Base-by-base conservation (phyloP, 1,284 basidiomycete species). In the Athelia psychrophila region DNA sequence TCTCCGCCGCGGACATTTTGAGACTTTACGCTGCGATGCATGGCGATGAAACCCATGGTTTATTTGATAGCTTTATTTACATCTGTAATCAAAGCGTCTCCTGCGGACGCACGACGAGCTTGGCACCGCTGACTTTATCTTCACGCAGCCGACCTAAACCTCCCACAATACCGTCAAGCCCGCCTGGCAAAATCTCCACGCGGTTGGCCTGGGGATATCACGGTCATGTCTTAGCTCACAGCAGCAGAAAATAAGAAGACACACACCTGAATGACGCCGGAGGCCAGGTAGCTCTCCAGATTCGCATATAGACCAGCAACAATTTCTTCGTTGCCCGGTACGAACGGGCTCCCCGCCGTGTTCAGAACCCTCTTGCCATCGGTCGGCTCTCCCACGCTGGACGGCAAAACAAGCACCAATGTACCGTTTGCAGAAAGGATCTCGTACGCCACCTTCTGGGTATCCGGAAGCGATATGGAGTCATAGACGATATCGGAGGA, bases 81-180 rank as follows among this genome's bases (percentile, higher is more conserved):
- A n/a, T n/a, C n/a, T n/a, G n/a, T n/a, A n/a, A 30, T 56, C 51
- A 71, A 24, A 33, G 52, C 13, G 71, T 78, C 54, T 83, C 77
- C 47, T 74, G 71, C 2, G 80, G 79, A 44, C 61, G 72, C 1
- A 58, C 75, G 13, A 84, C 66, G 10, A 84, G 63, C 58, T 84
- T 83, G n/a, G 63, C 59, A 2, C 71, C 78, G 23, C 77, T 81
- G 15, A 83, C 68, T 49, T 73, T 57, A 9, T 69, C 64, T 2
- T 61, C 55, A 55, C 66, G 62, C 60, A 84, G 47, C 51, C 66
- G 64, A 30, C 71, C 62, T 49, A 84, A 57, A 0, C 77, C 82
- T 9, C 54, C 67, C 0, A 58, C 45, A 16, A 84, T 73, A 2
- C 75, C 79, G 2, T 58, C 58, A 9, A 84, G 62, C 5, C 82